Evolutionary conservation across 345 rosid species (phyloP), one percentile per base, ranked within the genome.

Genomic region (Eucalyptus regnans): DNA sequence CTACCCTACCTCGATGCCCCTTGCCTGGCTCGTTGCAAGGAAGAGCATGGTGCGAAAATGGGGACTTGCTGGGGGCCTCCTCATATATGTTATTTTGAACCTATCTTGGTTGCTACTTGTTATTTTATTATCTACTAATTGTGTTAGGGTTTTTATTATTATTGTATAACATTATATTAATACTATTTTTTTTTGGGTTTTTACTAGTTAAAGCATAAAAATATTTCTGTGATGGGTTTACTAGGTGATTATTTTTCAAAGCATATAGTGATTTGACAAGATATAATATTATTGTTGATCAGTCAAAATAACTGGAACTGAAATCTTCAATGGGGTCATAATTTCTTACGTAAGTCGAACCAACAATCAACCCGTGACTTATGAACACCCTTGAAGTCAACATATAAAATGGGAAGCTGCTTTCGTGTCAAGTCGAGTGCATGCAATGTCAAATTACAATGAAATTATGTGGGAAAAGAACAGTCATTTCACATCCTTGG

Each of bases 71-170:
- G 37, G 37, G 71, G 76, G 9, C 37, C 9, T 7, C 0, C 10
- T 8, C 10, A 8, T 7, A 4, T 64, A n/a, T 29, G 9, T 64
- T 64, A 64, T 4, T n/a, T 64, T n/a, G 9, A n/a, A 0, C 0
- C 76, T 64, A 15, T 7, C 3, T 64, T 64, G 76, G 18, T 66
- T 31, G 9, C 9, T 31, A 31, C 22, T 66, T 66, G 22, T 29
- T n/a, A n/a, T 31, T 66, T 66, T 7, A 66, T 66, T 5, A 33
- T 66, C 41, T 66, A 17, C 79, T 8, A 66, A 66, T 66, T 66
- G 11, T 31, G 43, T 41, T 66, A 3, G 11, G 79, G 12, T 66
- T 31, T n/a, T 51, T 41, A 4, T 41, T 49, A 31, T 16, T 64
- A 8, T 4, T 66, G 22, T 16, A 12, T 66, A 31, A 31, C 43